A percentile compares a stretch with the other conserved stretches of the same genome.
Conservation (phyloP, 2,329 filamentous ascomycete species). For the Sphaerulina populicola region DNA sequence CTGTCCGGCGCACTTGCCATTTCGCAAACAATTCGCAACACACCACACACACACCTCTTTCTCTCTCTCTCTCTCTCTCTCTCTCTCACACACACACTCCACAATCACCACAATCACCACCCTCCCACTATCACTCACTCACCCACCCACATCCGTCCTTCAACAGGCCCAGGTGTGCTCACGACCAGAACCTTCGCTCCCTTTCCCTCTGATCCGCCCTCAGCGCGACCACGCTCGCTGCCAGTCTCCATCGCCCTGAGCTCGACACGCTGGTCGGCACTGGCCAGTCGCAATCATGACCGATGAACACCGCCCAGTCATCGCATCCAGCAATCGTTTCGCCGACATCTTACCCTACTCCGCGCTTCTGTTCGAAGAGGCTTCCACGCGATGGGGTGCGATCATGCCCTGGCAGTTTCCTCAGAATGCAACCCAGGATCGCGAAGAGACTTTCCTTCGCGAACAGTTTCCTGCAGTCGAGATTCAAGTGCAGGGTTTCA, state of each 20-base stretch:
- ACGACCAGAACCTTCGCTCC: background rate
- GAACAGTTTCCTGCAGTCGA: slow-evolving; percentile 24
- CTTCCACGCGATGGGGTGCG: slow-evolving; percentile 22
- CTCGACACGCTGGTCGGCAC: background rate
- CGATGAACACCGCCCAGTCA: slow-evolving; percentile 19
- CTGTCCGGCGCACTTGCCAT: background rate
- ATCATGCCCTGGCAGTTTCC: slow-evolving; percentile 32
- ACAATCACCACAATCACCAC: background rate
- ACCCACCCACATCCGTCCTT: background rate
- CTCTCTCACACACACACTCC: too few species aligned
- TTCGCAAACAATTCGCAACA: background rate
- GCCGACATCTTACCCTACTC: slow-evolving; percentile 28
- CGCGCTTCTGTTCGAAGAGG: slow-evolving; percentile 22
- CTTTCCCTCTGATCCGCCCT: background rate
- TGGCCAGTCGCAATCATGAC: slow-evolving; percentile 14
- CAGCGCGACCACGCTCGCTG: background rate
- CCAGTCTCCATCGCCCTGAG: background rate
- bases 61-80: too few species aligned
- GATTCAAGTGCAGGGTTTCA: slow-evolving; percentile 27
- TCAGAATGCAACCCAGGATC: slow-evolving; percentile 20
- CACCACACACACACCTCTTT: too few species aligned
- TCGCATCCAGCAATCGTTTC: slow-evolving; percentile 28
- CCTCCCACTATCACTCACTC: background rate
- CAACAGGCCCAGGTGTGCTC: background rate
- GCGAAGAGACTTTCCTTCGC: slow-evolving; percentile 30